phyloP scores from a whole-genome alignment of 2,329 filamentous ascomycete species.

The Meredithiella fracta region DNA sequence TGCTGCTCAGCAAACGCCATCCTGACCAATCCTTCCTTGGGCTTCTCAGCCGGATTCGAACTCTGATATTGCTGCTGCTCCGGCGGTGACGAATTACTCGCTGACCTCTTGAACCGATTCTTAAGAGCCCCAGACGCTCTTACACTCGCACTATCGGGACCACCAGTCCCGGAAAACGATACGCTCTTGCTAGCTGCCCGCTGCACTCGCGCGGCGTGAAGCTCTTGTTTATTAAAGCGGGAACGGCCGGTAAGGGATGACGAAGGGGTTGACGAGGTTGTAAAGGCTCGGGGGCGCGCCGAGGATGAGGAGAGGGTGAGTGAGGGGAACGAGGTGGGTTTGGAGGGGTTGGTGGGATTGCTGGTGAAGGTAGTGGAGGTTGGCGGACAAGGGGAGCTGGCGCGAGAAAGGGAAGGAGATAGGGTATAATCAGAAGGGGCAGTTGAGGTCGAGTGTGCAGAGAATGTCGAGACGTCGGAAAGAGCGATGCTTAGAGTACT shows the following conservation, averaged over 20 bases:
- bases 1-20: constrained; percentile 51
- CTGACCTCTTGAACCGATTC: constrained; percentile 23
- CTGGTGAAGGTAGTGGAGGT: constrained; percentile 14
- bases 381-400: constrained; percentile 8
- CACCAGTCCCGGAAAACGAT: constrained; percentile 16
- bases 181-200: constrained; percentile 25
- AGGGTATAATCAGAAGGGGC: constrained; percentile 10
- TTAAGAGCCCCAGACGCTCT: constrained; percentile 18
- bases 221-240: constrained; percentile 27
- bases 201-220: constrained; percentile 33
- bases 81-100: constrained; percentile 26
- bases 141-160: constrained; percentile 16
- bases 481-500: constrained; percentile 16
- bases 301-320: constrained; percentile 16
- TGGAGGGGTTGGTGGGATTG: constrained; percentile 14
- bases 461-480: constrained; percentile 18
- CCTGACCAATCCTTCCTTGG: constrained; percentile 35
- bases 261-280: constrained; percentile 10
- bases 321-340: constrained; percentile 12
- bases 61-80: constrained; percentile 21
- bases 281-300: constrained; percentile 16
- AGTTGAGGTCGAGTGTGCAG: constrained; percentile 8
- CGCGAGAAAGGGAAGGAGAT: constrained; percentile 8
- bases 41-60: constrained; percentile 23
- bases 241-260: constrained; percentile 21